Base-by-base conservation (phyloP, 225 moss, liverwort and hornwort species). In the Marchantia polymorpha region DNA sequence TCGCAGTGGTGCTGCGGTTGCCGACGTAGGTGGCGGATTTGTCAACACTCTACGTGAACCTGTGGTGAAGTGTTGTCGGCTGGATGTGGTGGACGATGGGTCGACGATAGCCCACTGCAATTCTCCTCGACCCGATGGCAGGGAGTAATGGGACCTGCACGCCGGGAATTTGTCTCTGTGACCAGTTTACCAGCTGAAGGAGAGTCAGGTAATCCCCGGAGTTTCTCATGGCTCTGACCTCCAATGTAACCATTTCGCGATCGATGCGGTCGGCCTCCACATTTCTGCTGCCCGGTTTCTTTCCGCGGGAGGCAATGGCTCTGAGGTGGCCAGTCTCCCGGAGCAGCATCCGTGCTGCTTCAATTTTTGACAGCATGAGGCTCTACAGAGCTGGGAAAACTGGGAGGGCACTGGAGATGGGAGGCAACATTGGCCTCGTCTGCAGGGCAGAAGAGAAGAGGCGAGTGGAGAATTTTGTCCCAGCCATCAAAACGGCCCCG, bases 241-340 rank as follows among this genome's bases (percentile, higher is more conserved):
- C 74, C 27, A 75, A 29, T 17, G 73, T 15, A 26, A 52, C 52
- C 10, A 49, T 47, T 49, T 73, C 53, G 6, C 6, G 52, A 0
- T 73, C 52, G 12, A 16, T 58, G 58, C 30, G 74, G 23, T 75
- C 74, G 16, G 74, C 74, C 10, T 75, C 52, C 17, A 73, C 52
- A 25, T 73, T 51, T 51, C 52, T 56, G 20, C 56, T n/a, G 9
- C 56, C 74, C 1, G 17, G 54, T 26, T 10, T 64, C 23, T 64
- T 64, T 10, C n/a, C 64, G 23, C 64, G 64, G 19, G 58, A 30
- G 23, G 56, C 17, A 10, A 7, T 75, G 19, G 39, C 54, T 8
- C 30, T 31, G 29, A 75, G 31, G 13, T 75, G 74, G 74, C 30
- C 74, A 17, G 19, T 75, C 16, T 55, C 74, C 22, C 22, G 71